Evolutionary conservation across 208 protist species (phyloP), one percentile per base, ranked within the genome.

Genomic region (Plasmodiophora brassicae): DNA sequence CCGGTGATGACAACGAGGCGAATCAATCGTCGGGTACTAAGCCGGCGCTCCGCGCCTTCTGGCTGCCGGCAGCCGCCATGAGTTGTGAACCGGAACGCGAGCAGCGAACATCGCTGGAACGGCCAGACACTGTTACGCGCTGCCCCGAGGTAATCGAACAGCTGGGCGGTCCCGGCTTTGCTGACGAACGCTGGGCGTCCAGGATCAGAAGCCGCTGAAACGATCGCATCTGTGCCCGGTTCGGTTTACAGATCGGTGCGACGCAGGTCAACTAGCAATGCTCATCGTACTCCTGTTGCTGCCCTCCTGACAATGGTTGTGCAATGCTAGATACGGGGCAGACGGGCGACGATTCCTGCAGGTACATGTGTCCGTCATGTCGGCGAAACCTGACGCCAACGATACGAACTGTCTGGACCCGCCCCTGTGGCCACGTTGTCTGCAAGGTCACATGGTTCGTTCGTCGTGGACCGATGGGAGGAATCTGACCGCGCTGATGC

Each of bases 391-490:
- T 78, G 41, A 78, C 65, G 5, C 5, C 65, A 5, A 5, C 65
- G 20, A 5, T 78, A 8, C 32, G n/a, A 32, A 44, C 65, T 5
- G 65, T 78, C 5, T 78, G 65, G 65, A 14, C 41, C 10, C 5
- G 32, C 32, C 32, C 5, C n/a, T 78, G 65, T 32, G 65, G 65
- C 65, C 65, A 78, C 41, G 65, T 78, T 38, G 14, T 78, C 41
- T 78, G 65, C 65, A 78, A 78, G 65, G 65, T 78, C 14, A 57
- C 50, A 57, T 57, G 25, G 20, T 28, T 57, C 50, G 50, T 57
- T 8, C 32, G 65, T 78, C 41, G 32, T 78, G 14, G 65, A 5
- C 41, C 41, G 5, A 78, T 78, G 32, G 32, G 5, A 44, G 14
- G 65, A n/a, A 32, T 78, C 41, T 78, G 14, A n/a, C n/a, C 5